Percentiles rank a stretch among this genome's conserved stretches.
phyloP scores from a whole-genome alignment of 1,139 yeast genomes.

The Suhomyces maxii region DNA sequence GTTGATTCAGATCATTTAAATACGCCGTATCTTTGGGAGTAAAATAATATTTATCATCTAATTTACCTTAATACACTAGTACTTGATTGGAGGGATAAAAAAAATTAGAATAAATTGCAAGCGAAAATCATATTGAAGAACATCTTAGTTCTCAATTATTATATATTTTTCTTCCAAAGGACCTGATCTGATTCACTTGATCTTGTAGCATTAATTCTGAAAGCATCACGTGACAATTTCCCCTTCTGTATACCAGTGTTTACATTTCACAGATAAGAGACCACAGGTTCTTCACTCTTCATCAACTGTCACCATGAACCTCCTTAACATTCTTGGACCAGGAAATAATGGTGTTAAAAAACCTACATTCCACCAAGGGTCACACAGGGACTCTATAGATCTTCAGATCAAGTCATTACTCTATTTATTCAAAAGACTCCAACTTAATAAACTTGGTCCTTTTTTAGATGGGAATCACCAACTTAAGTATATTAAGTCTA shows the following conservation, averaged over 20 bases:
- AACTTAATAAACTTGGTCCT: constrained; percentile 44
- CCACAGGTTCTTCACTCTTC: not conserved
- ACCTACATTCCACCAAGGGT: constrained; percentile 51
- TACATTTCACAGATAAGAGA: constrained; percentile 1
- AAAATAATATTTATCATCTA: too few species aligned
- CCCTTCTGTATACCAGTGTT: constrained; percentile 8
- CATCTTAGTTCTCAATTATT: too few species aligned
- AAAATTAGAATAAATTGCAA: too few species aligned
- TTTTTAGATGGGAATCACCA: constrained; percentile 28
- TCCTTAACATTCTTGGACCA: constrained; percentile 5
- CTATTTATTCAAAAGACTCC: constrained; percentile 56
- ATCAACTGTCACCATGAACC: constrained; percentile 3
- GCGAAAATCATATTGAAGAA: too few species aligned
- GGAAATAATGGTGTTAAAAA: constrained; percentile 19
- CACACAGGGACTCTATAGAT: constrained; percentile 54
- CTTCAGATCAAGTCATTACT: constrained; percentile 57
- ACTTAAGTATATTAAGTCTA: constrained; percentile 20
- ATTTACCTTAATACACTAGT: too few species aligned
- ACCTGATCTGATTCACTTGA: too few species aligned
- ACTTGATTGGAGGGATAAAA: too few species aligned
- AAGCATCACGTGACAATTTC: not conserved
- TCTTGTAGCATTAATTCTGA: too few species aligned
- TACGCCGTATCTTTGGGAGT: too few species aligned
- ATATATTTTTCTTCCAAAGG: too few species aligned
- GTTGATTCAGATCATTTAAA: too few species aligned